Conservation (phyloP, 768 basidiomycete species). For the Calocybe gangraenosa region DNA sequence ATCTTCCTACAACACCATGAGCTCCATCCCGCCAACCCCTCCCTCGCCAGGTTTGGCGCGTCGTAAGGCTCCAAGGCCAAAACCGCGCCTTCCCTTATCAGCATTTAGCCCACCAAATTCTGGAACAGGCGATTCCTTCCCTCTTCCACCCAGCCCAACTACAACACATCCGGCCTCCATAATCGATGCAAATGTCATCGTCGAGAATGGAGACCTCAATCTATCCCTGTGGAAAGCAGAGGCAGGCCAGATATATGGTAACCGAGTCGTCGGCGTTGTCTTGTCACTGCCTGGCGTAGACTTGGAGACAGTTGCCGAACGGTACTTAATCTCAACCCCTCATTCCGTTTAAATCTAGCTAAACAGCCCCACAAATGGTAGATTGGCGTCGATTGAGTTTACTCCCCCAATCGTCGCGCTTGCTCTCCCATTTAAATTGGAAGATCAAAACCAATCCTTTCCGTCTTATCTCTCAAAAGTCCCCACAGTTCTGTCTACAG, state of each 20-base stretch:
- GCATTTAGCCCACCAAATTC: constrained; percentile 73
- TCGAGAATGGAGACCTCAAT: constrained; percentile 33
- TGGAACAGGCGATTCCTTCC: constrained; percentile 63
- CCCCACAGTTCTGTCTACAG: constrained; percentile 51
- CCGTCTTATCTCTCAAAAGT: constrained; percentile 36
- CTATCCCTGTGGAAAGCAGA: constrained; percentile 51
- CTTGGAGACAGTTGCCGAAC: constrained; percentile 37
- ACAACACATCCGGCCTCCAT: constrained; percentile 58
- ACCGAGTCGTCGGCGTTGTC: constrained; percentile 52
- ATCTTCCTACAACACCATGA: no score
- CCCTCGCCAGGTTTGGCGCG: neutral
- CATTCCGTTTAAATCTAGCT: neutral
- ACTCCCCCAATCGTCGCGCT: constrained; percentile 46
- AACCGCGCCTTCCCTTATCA: constrained; percentile 70
- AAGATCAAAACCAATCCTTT: constrained; percentile 37
- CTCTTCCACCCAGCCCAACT: constrained; percentile 64
- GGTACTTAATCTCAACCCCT: constrained; percentile 34
- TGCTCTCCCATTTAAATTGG: constrained; percentile 57
- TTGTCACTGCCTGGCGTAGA: constrained; percentile 43
- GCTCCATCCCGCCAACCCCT: neutral
- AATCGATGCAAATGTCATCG: constrained; percentile 65
- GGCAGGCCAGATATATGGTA: constrained; percentile 39
- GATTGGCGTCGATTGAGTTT: constrained; percentile 12
- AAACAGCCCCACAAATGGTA: neutral
- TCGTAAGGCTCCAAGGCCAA: constrained; percentile 33